Percentiles rank a stretch among this genome's conserved stretches.
Conservation (phyloP, 371 early-diverging fungal species). For the Mucor irregularis region DNA sequence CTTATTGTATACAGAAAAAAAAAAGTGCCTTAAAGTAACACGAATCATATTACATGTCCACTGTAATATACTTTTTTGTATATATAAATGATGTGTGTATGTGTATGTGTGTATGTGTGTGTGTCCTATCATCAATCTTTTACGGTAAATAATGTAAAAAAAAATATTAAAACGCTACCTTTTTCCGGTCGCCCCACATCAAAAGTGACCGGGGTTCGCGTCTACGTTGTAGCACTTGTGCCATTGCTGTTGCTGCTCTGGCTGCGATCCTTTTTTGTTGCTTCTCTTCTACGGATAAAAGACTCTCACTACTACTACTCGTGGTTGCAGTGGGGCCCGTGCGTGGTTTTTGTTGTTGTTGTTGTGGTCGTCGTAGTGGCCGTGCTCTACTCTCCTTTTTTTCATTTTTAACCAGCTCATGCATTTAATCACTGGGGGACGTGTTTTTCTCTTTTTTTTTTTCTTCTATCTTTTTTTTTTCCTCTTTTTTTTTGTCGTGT, state of each 20-base stretch:
- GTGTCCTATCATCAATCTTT: too few species aligned
- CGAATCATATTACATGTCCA: constrained; percentile 1
- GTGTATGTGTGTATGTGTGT: too few species aligned
- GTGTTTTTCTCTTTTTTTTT: constrained; percentile 5
- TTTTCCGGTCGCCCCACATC: constrained; percentile 44
- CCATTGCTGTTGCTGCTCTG: constrained; percentile 41
- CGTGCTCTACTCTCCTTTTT: constrained; percentile 32
- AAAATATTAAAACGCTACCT: constrained; percentile 28
- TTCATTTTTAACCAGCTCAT: constrained; percentile 33
- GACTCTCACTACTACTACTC: constrained; percentile 9
- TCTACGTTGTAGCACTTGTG: constrained; percentile 36
- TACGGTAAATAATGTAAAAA: not conserved
- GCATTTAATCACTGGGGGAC: constrained; percentile 19
- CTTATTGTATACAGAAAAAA: too few species aligned
- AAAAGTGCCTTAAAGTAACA: too few species aligned
- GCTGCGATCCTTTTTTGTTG: constrained; percentile 37
- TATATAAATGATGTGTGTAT: too few species aligned
- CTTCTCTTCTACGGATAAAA: constrained; percentile 22
- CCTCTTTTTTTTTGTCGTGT: not conserved
- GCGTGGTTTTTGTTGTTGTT: too few species aligned
- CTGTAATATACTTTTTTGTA: too few species aligned
- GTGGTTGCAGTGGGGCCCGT: constrained; percentile 35
- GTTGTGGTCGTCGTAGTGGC: constrained; percentile 20
- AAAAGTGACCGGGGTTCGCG: constrained; percentile 32
- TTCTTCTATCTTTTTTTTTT: constrained; percentile 1